Evolutionary conservation across 1,284 basidiomycete species (phyloP), one percentile per base, ranked within the genome.

Genomic region (Puccinia polysora): DNA sequence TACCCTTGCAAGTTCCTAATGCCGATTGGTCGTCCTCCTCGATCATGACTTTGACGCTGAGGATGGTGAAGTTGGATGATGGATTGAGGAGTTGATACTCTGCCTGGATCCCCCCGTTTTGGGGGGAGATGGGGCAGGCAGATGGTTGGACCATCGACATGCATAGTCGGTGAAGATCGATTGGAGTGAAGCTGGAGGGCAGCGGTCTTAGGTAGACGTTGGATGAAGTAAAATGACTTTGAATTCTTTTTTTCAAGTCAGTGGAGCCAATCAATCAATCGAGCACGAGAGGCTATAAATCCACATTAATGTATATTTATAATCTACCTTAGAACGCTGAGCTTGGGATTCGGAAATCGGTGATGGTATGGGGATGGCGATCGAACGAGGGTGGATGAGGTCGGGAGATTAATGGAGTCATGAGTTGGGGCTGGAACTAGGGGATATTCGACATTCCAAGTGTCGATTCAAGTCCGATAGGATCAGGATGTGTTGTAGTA

Each of bases 1-100:
- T 50, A 68, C 65, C 65, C 58, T 68, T 68, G 47, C 65, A 68
- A 28, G 38, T 30, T 1, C 52, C 52, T 23, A 58, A 34, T 7
- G 38, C 28, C 25, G 34, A 32, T 34, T 52, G 52, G 32, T 56
- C 52, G 20, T 58, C 65, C 25, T 68, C 65, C 47, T 68, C 52
- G 28, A 68, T 28, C 65, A 68, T 68, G 34, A 68, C 65, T 43
- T 68, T 68, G 18, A 68, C 65, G 32, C 65, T 68, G 18, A 68
- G 38, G 25, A 68, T 68, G 10, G 43, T 40, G 23, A 47, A 45
- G 3, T 47, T 49, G 23, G 18, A 15, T 49, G 1, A 20, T 20
- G 30, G 28, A 55, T 52, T n/a, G 52, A 32, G 8, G 52, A n/a
- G 25, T 14, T 3, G 32, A 20, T 58, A 18, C 20, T 38, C 34